Conservation (phyloP, 176 grass and related monocot genomes). For the Carex scoparia region DNA sequence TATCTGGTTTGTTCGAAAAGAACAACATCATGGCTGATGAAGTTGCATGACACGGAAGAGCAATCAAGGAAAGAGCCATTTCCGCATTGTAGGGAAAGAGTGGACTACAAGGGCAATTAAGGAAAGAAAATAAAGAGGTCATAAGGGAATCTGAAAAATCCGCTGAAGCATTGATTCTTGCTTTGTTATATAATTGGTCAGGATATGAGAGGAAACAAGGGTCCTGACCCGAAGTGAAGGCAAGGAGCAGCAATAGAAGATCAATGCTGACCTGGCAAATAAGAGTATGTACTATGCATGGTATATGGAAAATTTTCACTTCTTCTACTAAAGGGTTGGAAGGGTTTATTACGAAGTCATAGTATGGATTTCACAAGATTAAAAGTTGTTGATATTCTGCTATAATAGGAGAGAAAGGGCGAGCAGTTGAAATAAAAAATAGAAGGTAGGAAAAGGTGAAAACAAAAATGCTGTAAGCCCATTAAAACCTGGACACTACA, state of each 20-base stretch:
- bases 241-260: not conserved
- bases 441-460: not conserved
- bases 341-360: not conserved
- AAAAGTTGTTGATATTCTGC: not conserved
- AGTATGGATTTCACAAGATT: not conserved
- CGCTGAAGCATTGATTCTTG: not conserved
- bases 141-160: not conserved
- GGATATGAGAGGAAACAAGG: not conserved
- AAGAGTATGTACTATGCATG: not conserved
- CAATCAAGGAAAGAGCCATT: not conserved
- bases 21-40: not conserved
- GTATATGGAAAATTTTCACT: not conserved
- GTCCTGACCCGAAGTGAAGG: not conserved
- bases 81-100: not conserved
- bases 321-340: not conserved
- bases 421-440: not conserved
- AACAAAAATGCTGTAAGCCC: not conserved
- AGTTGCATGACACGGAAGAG: no score
- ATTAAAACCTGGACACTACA: conserved; percentile 8
- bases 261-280: not conserved
- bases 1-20: not conserved
- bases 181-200: not conserved
- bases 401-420: not conserved
- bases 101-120: not conserved
- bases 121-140: not conserved